A percentile compares a stretch with the other conserved stretches of the same genome.
These are phyloP conservation scores for Rickenella mellea DNA, from an alignment of 768 basidiomycete genomes.

Conservation along the genomic window DNA sequence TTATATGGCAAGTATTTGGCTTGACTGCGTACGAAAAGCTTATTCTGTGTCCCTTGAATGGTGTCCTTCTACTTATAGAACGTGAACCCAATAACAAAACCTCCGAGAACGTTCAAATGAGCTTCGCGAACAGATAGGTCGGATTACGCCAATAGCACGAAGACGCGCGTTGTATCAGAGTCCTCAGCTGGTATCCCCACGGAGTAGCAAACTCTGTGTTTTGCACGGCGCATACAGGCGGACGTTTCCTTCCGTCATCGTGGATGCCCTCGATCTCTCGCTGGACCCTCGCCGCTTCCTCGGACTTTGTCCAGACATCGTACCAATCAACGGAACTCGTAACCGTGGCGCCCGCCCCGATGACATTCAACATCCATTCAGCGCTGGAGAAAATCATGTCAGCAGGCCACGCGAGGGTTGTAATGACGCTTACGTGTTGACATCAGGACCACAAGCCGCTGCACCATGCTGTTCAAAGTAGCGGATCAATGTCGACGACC, in stretches of 20 bases:
- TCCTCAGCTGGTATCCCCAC: slow-evolving; percentile 27
- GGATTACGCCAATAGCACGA: slow-evolving; percentile 30
- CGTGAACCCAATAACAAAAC: slow-evolving; percentile 32
- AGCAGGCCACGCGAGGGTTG: slow-evolving; percentile 16
- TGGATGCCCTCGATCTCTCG: slow-evolving; percentile 36
- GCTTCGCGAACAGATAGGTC: slow-evolving; percentile 28
- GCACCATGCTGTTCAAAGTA: slow-evolving; percentile 73
- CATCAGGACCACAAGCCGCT: slow-evolving; percentile 46
- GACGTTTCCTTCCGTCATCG: background rate
- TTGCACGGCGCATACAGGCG: background rate
- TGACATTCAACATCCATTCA: slow-evolving; percentile 41
- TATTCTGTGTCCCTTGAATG: slow-evolving; percentile 31
- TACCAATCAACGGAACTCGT: slow-evolving; percentile 38
- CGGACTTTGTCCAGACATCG: slow-evolving; percentile 34
- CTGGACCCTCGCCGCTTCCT: slow-evolving; percentile 27
- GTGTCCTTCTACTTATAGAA: slow-evolving; percentile 27
- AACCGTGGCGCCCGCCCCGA: slow-evolving; percentile 47
- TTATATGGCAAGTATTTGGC: background rate
- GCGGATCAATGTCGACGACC: slow-evolving; percentile 51
- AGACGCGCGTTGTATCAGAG: slow-evolving; percentile 22
- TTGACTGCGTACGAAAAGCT: slow-evolving; percentile 30
- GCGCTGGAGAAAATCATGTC: slow-evolving; percentile 19
- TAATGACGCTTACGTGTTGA: slow-evolving; percentile 55
- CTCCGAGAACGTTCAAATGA: slow-evolving; percentile 24
- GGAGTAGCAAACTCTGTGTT: slow-evolving; percentile 28